phyloP scores from a whole-genome alignment of 441 rosid genomes.

The Oxalis stricta region DNA sequence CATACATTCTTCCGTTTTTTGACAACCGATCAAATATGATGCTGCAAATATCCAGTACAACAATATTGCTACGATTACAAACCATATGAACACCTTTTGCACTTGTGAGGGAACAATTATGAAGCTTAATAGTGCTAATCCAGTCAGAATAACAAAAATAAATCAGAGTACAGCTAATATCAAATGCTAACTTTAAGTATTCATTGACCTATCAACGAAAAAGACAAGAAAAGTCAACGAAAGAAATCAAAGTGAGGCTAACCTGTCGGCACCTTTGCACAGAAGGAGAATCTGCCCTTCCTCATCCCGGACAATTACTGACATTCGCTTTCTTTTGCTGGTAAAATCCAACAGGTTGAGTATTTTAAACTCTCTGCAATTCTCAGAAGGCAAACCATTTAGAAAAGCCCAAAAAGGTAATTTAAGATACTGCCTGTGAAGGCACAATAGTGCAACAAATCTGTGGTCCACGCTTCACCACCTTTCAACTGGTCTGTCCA shows the following conservation, averaged over 20 bases:
- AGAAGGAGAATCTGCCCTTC: slow-evolving; percentile 67
- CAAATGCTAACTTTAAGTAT: too few species aligned
- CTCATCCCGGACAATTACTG: slow-evolving; percentile 68
- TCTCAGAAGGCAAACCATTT: slow-evolving; percentile 11
- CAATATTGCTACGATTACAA: slow-evolving; percentile 10
- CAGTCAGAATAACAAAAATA: too few species aligned
- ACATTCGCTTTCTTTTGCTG: slow-evolving; percentile 95
- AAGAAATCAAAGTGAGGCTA: slow-evolving; percentile 8
- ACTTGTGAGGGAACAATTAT: too few species aligned
- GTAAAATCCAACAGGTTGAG: slow-evolving; percentile 87
- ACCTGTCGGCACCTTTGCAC: slow-evolving; percentile 99
- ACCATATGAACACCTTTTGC: too few species aligned
- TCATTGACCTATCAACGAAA: not conserved
- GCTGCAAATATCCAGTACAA: slow-evolving; percentile 30
- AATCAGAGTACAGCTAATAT: too few species aligned
- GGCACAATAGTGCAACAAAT: slow-evolving; percentile 3
- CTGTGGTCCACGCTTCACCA: slow-evolving; percentile 14
- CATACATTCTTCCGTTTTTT: slow-evolving; percentile 58
- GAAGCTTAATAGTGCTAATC: too few species aligned
- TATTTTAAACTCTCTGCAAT: slow-evolving; percentile 80
- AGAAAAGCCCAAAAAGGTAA: slow-evolving; percentile 5
- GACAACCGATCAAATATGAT: slow-evolving; percentile 84
- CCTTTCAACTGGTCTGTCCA: slow-evolving; percentile 59
- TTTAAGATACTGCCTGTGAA: slow-evolving; percentile 6
- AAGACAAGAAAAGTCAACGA: not conserved